Percentiles rank a stretch among this genome's conserved stretches.
phyloP scores from a whole-genome alignment of 2,329 filamentous ascomycete species.

The Xylariaceae sp. region DNA sequence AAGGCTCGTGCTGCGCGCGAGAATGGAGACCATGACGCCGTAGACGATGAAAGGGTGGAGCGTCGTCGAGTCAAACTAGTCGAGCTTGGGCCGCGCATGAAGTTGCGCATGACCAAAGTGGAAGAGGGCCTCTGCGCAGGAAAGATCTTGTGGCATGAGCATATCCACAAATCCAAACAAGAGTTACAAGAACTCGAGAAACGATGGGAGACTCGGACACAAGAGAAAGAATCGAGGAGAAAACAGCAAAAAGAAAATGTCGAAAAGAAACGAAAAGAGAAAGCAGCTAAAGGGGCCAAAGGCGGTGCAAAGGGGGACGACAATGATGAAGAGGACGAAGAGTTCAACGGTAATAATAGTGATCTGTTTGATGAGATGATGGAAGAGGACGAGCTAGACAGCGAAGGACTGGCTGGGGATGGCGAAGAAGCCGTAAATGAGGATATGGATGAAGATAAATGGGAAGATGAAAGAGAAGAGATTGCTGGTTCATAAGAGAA shows the following conservation, averaged over 20 bases:
- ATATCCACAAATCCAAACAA: slow-evolving; percentile 80
- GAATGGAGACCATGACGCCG: slow-evolving; percentile 52
- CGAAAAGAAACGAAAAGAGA: slow-evolving; percentile 77
- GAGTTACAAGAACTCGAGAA: slow-evolving; percentile 82
- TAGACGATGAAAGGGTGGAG: slow-evolving; percentile 67
- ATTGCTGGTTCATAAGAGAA: slow-evolving; percentile 34
- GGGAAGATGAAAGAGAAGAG: slow-evolving; percentile 56
- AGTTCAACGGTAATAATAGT: slow-evolving; percentile 51
- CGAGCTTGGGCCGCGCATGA: slow-evolving; percentile 90
- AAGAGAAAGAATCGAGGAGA: slow-evolving; percentile 82
- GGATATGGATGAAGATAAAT: slow-evolving; percentile 57
- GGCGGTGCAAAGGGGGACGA: slow-evolving; percentile 43
- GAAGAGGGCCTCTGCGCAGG: slow-evolving; percentile 92
- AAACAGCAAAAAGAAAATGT: slow-evolving; percentile 89
- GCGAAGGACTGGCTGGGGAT: slow-evolving; percentile 57
- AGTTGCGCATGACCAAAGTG: slow-evolving; percentile 88
- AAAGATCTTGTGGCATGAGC: slow-evolving; percentile 97
- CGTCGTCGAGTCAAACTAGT: slow-evolving; percentile 89
- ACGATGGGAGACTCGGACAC: slow-evolving; percentile 78
- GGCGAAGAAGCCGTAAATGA: slow-evolving; percentile 58
- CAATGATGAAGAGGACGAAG: slow-evolving; percentile 47
- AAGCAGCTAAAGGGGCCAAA: slow-evolving; percentile 51
- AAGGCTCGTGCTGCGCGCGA: slow-evolving; percentile 57
- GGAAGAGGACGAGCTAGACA: slow-evolving; percentile 59
- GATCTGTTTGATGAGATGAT: slow-evolving; percentile 51